phyloP scores from a whole-genome alignment of 495 filamentous ascomycete species.

The Sabuloglossum arenarium region DNA sequence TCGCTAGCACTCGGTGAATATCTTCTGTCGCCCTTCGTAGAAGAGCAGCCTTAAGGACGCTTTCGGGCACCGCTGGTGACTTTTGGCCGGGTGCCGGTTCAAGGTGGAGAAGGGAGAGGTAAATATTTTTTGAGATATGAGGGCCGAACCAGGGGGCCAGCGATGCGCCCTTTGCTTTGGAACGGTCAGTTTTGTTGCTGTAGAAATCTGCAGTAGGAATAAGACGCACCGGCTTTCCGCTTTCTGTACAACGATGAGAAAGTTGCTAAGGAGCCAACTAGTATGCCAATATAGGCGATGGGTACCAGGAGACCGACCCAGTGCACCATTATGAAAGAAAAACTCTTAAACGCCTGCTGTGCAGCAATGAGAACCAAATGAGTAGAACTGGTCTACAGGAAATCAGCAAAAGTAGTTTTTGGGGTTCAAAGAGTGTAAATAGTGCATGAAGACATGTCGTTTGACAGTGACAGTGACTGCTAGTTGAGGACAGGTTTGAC shows the following conservation, averaged over 20 bases:
- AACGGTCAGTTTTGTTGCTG: constrained; percentile 8
- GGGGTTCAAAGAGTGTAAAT: background rate
- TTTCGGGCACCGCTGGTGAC: constrained; percentile 55
- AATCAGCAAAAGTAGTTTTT: background rate
- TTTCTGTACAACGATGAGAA: constrained; percentile 87
- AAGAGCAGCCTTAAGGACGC: constrained; percentile 73
- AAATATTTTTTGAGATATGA: constrained; percentile 82
- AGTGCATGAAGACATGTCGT: background rate
- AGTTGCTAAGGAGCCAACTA: constrained; percentile 70
- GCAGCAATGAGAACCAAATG: background rate
- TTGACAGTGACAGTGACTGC: background rate
- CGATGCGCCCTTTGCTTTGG: constrained; percentile 47
- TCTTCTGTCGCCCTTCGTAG: constrained; percentile 78
- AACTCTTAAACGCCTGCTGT: background rate
- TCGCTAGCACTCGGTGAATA: constrained; percentile 68
- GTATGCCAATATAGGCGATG: constrained; percentile 67
- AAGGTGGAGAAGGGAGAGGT: constrained; percentile 75
- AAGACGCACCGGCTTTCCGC: constrained; percentile 61
- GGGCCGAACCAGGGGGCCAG: constrained; percentile 83
- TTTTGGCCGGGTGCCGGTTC: constrained; percentile 44
- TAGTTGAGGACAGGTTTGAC: background rate
- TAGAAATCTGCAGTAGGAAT: background rate
- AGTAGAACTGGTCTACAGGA: background rate
- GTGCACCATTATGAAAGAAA: constrained; percentile 33
- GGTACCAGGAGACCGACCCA: constrained; percentile 65